phyloP scores from a whole-genome alignment of 148 eudicot genomes.

The Fagopyrum homotropicum region DNA sequence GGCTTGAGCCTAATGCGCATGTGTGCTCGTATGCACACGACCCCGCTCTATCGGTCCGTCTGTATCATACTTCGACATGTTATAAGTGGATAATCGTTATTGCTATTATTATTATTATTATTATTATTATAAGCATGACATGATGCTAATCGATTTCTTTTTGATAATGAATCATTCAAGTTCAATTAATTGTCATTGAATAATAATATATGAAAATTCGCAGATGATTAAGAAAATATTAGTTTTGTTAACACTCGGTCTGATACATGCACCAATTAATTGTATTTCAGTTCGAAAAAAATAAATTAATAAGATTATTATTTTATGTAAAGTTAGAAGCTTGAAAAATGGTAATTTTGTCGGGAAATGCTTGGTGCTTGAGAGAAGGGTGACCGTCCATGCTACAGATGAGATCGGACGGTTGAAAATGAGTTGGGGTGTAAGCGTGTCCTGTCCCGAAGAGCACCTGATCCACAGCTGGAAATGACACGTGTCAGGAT shows the following conservation, averaged over 20 bases:
- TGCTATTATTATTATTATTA: no score
- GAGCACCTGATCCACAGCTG: slow-evolving; percentile 9
- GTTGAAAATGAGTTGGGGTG: not conserved
- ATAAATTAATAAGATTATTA: not conserved
- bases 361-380: not conserved
- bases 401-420: not conserved
- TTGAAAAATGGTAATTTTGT: not conserved
- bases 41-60: no score
- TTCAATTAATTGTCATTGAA: not conserved
- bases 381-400: not conserved
- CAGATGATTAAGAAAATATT: not conserved
- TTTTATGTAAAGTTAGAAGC: not conserved
- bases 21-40: no score
- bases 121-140: not conserved
- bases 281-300: not conserved
- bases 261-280: not conserved
- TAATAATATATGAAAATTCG: not conserved
- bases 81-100: no score
- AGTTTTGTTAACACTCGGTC: not conserved
- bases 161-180: not conserved
- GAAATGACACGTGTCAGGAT: not conserved
- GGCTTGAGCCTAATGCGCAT: no score
- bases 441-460: slow-evolving; percentile 1
- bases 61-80: no score
- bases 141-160: not conserved